Evolutionary conservation across 2,329 filamentous ascomycete species (phyloP), one percentile per base, ranked within the genome.

Genomic region (Beauveria brongniartii): DNA sequence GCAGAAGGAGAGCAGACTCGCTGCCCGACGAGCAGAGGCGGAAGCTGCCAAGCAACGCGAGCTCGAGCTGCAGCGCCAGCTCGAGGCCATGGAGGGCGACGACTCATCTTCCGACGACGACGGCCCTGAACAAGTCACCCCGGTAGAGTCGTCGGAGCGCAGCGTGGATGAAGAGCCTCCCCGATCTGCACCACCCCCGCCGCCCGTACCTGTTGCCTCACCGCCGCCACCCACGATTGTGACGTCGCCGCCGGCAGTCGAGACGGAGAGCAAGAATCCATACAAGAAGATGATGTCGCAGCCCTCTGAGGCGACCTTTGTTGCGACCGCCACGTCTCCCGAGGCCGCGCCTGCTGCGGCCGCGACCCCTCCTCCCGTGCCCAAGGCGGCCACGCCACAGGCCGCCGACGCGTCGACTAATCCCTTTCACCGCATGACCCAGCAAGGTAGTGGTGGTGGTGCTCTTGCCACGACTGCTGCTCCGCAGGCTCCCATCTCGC

Each of bases 221-320:
- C 80, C 82, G 28, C 76, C 79, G n/a, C 75, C 80, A 18, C 75
- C 80, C 43, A 72, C 79, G 34, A 74, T 80, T 30, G 76, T 82
- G 20, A 78, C 80, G 40, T 81, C 81, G 61, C 80, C 83, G 51
- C 78, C 81, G 3, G 76, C 80, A 37, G 34, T 37, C 6, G 87
- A 91, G 65, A 80, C 83, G 2, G 90, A 96, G 74, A 96, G 91
- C 68, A 93, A 90, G 73, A 97, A 97, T 71, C 94, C 94, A 3
- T 99, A 96, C 78, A 91, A 93, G 78, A 91, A 89, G 74, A 94
- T 92, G 77, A 86, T 95, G 80, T 87, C 86, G 55, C 88, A 92
- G 71, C 78, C 85, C 10, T 77, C 78, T 7, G 87, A 84, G 61
- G 76, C 80, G 20, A 28, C 70, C 1, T 76, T 84, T 12, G 73